These are phyloP conservation scores for Phycomyces nitens DNA, from an alignment of 192 early-diverging fungal genomes.

Conservation along the genomic window DNA sequence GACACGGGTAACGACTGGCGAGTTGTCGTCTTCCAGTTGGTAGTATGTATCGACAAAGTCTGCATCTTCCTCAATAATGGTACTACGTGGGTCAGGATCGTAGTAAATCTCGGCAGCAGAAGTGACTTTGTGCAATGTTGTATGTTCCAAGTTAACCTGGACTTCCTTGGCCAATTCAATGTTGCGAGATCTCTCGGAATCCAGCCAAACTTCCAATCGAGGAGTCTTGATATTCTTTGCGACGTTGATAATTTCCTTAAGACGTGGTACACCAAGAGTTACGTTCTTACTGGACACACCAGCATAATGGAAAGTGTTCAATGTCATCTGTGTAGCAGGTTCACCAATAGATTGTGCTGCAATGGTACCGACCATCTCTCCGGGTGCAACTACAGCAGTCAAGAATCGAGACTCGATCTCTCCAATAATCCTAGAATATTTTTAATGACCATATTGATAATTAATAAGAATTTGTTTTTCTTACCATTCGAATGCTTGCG, in stretches of 20 bases:
- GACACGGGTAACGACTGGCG: constrained; percentile 47
- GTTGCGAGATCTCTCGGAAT: constrained; percentile 63
- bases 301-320: constrained; percentile 99
- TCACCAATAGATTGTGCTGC: constrained; percentile 99
- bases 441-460: not conserved
- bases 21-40: constrained; percentile 78
- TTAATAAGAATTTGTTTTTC: not conserved
- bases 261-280: constrained; percentile 94
- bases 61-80: constrained; percentile 81
- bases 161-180: constrained; percentile 85
- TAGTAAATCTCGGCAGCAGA: constrained; percentile 91
- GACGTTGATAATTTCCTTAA: constrained; percentile 99
- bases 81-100: constrained; percentile 82
- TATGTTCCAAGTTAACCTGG: constrained; percentile 85
- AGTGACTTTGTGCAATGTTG: constrained; percentile 84
- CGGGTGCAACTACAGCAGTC: constrained; percentile 85
- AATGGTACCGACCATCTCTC: constrained; percentile 97
- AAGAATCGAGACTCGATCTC: constrained; percentile 92
- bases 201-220: constrained; percentile 72
- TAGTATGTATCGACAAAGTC: constrained; percentile 86
- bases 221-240: constrained; percentile 97
- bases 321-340: constrained; percentile 98
- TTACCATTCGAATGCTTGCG: constrained; percentile 86
- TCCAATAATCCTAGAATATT: constrained; percentile 57
- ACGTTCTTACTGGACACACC: constrained; percentile 97